phyloP scores from a whole-genome alignment of 148 eudicot genomes.

The Arbutus unedo region DNA sequence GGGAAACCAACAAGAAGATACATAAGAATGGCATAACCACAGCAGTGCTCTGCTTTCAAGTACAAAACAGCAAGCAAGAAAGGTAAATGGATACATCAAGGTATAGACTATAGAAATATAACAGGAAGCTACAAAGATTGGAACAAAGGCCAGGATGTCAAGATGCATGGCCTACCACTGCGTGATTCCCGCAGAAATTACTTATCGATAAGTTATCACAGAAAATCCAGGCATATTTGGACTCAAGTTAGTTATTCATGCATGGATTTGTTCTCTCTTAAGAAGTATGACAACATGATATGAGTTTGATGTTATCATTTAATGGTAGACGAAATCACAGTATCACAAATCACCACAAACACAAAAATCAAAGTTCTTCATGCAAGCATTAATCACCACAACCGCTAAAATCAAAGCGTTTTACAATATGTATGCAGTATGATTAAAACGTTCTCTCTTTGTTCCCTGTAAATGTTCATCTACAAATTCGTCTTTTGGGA shows the following conservation, averaged over 20 bases:
- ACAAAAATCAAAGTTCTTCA: too few relatives aligned
- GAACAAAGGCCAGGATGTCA: constrained; percentile 2
- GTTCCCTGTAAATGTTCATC: too few relatives aligned
- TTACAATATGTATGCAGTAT: too few relatives aligned
- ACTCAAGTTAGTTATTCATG: neutral
- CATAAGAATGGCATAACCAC: neutral
- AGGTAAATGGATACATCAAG: neutral
- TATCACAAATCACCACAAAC: too few relatives aligned
- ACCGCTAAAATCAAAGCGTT: too few relatives aligned
- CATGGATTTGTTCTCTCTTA: neutral
- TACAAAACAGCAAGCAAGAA: neutral
- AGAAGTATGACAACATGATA: neutral
- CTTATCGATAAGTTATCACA: neutral
- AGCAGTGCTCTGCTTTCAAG: neutral
- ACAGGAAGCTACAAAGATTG: neutral
- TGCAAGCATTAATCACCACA: too few relatives aligned
- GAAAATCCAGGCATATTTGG: neutral
- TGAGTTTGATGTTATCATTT: neutral
- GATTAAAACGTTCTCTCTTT: too few relatives aligned
- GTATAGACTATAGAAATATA: neutral
- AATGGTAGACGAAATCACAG: neutral
- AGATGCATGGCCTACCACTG: neutral
- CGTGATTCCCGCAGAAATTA: neutral
- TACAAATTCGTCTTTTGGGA: too few relatives aligned
- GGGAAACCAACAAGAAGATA: neutral